Conservation (phyloP, 352 stramenopile genomes). For the Pythium biforme region DNA sequence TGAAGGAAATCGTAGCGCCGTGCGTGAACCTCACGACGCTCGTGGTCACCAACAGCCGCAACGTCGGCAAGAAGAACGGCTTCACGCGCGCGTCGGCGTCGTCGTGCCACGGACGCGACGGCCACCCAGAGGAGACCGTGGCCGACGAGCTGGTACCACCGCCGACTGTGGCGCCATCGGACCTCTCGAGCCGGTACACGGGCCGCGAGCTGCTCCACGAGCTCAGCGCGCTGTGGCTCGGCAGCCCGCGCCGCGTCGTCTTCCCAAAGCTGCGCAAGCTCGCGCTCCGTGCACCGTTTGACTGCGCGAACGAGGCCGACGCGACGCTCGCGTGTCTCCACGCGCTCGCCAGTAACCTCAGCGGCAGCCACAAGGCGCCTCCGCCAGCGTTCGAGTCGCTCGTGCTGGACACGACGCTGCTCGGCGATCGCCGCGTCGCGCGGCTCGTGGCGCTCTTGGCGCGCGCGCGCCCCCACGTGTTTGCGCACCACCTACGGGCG, state of each 20-base stretch:
- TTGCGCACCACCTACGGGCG: conserved; percentile 31
- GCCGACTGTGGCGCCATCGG: not conserved
- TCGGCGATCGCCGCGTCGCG: conserved; percentile 47
- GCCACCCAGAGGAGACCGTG: not conserved
- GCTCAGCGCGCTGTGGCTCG: conserved; percentile 26
- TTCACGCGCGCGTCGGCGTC: conserved; percentile 24
- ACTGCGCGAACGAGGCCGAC: conserved; percentile 61
- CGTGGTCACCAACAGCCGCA: conserved; percentile 48
- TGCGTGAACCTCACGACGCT: conserved; percentile 48
- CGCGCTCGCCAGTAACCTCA: conserved; percentile 27
- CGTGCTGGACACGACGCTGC: conserved; percentile 56
- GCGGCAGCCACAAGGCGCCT: not conserved
- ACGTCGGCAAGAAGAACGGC: conserved; percentile 35
- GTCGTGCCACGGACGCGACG: conserved; percentile 1
- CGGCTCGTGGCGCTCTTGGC: conserved; percentile 41
- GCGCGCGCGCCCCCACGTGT: conserved; percentile 22
- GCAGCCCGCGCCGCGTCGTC: conserved; percentile 19
- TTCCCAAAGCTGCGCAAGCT: conserved; percentile 44
- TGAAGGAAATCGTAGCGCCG: conserved; percentile 28
- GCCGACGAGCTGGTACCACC: not conserved
- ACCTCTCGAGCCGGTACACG: conserved; percentile 20
- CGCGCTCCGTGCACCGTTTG: conserved; percentile 50
- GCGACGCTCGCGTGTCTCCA: conserved; percentile 36
- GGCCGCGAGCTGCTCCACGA: conserved; percentile 43
- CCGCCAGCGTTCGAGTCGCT: conserved; percentile 31